Evolutionary conservation across 352 stramenopile species (phyloP).

Genomic region (Phytophthora cryptogea): DNA sequence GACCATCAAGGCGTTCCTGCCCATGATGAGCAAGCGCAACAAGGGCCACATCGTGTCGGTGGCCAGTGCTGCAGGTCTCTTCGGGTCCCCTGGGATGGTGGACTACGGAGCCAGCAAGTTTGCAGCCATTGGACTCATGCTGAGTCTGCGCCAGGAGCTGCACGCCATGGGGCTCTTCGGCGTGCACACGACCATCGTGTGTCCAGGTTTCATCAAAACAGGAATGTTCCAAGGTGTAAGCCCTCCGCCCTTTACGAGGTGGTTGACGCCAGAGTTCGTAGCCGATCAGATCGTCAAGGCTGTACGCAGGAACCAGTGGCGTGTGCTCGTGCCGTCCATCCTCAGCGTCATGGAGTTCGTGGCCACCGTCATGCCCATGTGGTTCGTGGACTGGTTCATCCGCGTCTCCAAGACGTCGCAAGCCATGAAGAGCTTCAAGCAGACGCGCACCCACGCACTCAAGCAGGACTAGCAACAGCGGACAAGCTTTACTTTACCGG

Average conservation of each 20-base stretch:
- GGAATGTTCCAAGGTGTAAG: conserved; percentile 70
- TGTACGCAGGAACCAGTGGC: conserved; percentile 53
- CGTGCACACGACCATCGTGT: conserved; percentile 60
- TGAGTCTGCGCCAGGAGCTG: conserved; percentile 56
- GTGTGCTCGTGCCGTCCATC: conserved; percentile 41
- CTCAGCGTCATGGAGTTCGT: conserved; percentile 40
- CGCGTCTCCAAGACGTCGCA: conserved; percentile 44
- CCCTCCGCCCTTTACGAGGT: conserved; percentile 39
- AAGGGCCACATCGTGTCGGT: conserved; percentile 58
- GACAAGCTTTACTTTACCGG: too few species aligned
- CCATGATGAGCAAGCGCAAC: conserved; percentile 43
- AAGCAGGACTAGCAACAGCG: conserved; percentile 37
- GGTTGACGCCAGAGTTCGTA: conserved; percentile 54
- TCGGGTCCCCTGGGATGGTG: conserved; percentile 49
- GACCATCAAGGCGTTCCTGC: conserved; percentile 55
- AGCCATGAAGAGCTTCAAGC: conserved; percentile 53
- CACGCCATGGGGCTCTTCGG: conserved; percentile 38
- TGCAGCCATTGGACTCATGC: conserved; percentile 47
- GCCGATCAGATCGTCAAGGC: conserved; percentile 48
- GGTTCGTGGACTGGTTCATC: conserved; percentile 42
- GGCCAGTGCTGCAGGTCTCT: conserved; percentile 50
- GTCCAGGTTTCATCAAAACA: conserved; percentile 62
- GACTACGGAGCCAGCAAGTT: conserved; percentile 64
- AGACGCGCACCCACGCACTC: conserved; percentile 48
- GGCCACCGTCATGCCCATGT: conserved; percentile 41